Evolutionary conservation across 2,329 filamentous ascomycete genomes (phyloP), one percentile per base, ranked within the genome.

Genomic region (Teratosphaeria viscida): DNA sequence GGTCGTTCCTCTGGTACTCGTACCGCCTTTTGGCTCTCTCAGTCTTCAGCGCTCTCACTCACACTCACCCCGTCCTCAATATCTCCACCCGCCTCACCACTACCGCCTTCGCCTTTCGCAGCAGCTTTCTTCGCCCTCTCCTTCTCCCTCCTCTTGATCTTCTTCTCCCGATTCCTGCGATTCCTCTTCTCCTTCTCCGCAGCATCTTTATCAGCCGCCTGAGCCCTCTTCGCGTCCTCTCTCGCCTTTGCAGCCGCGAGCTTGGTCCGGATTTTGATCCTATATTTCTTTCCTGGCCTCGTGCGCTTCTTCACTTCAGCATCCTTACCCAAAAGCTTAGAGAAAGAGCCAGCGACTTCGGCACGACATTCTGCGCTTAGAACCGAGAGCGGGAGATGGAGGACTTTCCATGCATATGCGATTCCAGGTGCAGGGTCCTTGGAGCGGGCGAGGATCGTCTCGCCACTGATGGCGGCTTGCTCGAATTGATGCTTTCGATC

Each of bases 91-190:
- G 8, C 26, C 35, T 56, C 43, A 6, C n/a, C 43, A 16, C 8
- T n/a, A 19, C 43, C 43, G 16, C 43, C 43, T n/a, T 49, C 43
- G 34, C 16, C 57, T 47, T 32, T 56, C 14, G 53, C 60, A 57
- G 61, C 67, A 8, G 61, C 64, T 59, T 71, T 72, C 65, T 71
- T 72, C 10, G 68, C 70, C 63, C 71, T 71, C 34, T 72, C 71
- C 49, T 66, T 63, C 43, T 66, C 63, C 61, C 66, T 68, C 61
- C 70, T 71, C 64, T 72, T 73, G 16, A 70, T 64, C 61, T 73
- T 72, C 67, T 73, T 73, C 57, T 72, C 69, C 6, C 70, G 63
- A 60, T 73, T 73, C 27, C 65, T 61, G 34, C 65, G 63, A 8
- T 66, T 69, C 19, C 67, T 65, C 67, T 73, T 73, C 59, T 71